Base-by-base conservation (phyloP, 441 rosid genomes). In the Pelargonium australe region DNA sequence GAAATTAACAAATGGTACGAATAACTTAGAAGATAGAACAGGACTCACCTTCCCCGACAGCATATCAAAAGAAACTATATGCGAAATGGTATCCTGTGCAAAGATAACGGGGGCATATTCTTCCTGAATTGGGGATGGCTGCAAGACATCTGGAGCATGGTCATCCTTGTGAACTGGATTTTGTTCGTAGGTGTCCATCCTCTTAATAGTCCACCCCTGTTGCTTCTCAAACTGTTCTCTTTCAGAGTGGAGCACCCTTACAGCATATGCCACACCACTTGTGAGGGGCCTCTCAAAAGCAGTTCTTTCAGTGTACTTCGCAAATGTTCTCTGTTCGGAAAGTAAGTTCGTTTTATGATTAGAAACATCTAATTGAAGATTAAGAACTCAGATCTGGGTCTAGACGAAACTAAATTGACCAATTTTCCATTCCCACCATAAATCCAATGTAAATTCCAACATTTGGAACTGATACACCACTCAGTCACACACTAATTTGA, bases 211-310 rank as follows among this genome's bases (percentile, higher is more conserved):
- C 94, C 95, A 89, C 40, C 85, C 85, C 67, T 83, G 96, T 75
- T 73, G 80, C 77, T 84, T 86, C 83, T 94, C 99, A 80, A 94
- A 91, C 23, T 84, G 84, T 77, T 84, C 86, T 77, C 97, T 94
- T 75, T 85, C 85, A 10, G 90, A 86, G 76, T 94, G 96, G 74
- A 74, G 77, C 75, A 94, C 96, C 87, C 87, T 94, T 81, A 89
- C 74, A 79, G 99, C 99, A 83, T 94, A 94, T 40, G 99, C 96
- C 75, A 94, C 99, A 45, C 99, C 97, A 77, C 99, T 94, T 0
- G 99, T 94, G 71, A 94, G 92, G 16, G 99, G 99, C 80, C 99
- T 91, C 80, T 94, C 99, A 75, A 94, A 94, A 80, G 85, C 82
- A 31, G 99, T 94, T 82, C 96, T 89, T 80, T 94, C 96, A 7